These are phyloP conservation scores for Arabidopsis suecica DNA, from an alignment of 345 rosid genomes.

Conservation along the genomic window DNA sequence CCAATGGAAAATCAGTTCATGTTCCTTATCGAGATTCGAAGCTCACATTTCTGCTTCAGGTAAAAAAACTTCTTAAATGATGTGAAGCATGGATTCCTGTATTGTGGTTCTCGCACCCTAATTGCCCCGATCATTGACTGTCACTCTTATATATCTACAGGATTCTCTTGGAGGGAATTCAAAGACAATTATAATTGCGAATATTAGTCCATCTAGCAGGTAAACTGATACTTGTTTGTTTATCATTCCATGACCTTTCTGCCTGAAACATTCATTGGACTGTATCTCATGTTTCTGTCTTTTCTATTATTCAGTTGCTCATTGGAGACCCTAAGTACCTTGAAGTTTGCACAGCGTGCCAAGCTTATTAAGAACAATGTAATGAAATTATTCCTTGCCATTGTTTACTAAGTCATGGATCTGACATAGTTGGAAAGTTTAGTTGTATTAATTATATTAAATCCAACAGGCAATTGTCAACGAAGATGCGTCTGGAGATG, in stretches of 20 bases:
- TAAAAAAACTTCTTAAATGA: slow-evolving; percentile 28
- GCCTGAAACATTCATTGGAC: neutral
- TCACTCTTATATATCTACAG: slow-evolving; percentile 50
- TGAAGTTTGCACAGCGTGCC: slow-evolving; percentile 99
- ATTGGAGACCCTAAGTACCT: slow-evolving; percentile 90
- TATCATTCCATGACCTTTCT: slow-evolving; percentile 17
- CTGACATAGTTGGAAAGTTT: slow-evolving; percentile 1
- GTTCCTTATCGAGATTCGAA: slow-evolving; percentile 99
- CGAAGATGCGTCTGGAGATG: slow-evolving; percentile 98
- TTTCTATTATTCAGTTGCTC: slow-evolving; percentile 68
- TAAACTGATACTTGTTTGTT: slow-evolving; percentile 40
- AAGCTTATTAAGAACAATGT: slow-evolving; percentile 96
- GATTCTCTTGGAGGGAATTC: slow-evolving; percentile 99
- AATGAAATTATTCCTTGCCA: slow-evolving; percentile 36
- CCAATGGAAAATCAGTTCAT: slow-evolving; percentile 95
- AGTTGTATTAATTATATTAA: slow-evolving; percentile 8
- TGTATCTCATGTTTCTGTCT: slow-evolving; percentile 31
- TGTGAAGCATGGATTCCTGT: neutral
- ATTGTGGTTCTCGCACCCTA: slow-evolving; percentile 10
- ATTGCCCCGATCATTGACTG: slow-evolving; percentile 7
- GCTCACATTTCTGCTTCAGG: slow-evolving; percentile 99
- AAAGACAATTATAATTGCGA: slow-evolving; percentile 95
- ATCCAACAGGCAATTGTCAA: slow-evolving; percentile 81
- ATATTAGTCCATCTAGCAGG: slow-evolving; percentile 94
- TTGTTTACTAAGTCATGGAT: slow-evolving; percentile 19